Conservation (phyloP, 2,329 filamentous ascomycete genomes). For the Aureobasidium namibiae region DNA sequence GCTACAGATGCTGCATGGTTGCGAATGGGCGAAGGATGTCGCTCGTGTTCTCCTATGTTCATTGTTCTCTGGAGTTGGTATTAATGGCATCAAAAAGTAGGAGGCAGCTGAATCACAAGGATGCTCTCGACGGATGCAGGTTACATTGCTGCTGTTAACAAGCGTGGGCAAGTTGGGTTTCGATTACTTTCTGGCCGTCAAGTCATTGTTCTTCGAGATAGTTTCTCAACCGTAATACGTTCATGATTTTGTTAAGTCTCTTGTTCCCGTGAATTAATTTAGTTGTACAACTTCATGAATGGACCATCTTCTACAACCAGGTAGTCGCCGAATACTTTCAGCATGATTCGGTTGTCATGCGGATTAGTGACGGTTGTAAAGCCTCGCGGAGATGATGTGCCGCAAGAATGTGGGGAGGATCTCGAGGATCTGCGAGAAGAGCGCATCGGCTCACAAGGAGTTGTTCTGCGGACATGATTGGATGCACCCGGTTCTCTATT, state of each 20-base stretch:
- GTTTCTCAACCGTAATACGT: neutral
- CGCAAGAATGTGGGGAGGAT: neutral
- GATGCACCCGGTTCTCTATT: neutral
- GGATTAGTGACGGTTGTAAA: slow-evolving; percentile 1
- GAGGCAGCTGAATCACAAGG: neutral
- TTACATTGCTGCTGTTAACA: neutral
- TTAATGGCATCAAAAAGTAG: neutral
- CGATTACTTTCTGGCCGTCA: neutral
- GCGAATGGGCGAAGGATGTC: neutral
- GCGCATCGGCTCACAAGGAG: neutral
- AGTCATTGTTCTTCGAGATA: neutral
- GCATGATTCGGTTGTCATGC: neutral
- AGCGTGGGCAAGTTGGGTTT: neutral
- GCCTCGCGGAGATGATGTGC: neutral
- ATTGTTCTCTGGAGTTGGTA: neutral
- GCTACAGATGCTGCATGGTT: neutral
- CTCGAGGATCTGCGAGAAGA: neutral
- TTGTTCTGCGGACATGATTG: neutral
- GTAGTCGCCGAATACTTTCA: too few species aligned
- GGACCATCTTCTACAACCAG: neutral
- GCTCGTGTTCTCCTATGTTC: neutral
- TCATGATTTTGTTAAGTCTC: neutral
- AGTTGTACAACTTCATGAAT: neutral
- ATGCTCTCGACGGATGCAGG: neutral
- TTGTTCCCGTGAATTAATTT: neutral